phyloP scores from a whole-genome alignment of 768 basidiomycete species.

The Candolleomyces efflorescens region DNA sequence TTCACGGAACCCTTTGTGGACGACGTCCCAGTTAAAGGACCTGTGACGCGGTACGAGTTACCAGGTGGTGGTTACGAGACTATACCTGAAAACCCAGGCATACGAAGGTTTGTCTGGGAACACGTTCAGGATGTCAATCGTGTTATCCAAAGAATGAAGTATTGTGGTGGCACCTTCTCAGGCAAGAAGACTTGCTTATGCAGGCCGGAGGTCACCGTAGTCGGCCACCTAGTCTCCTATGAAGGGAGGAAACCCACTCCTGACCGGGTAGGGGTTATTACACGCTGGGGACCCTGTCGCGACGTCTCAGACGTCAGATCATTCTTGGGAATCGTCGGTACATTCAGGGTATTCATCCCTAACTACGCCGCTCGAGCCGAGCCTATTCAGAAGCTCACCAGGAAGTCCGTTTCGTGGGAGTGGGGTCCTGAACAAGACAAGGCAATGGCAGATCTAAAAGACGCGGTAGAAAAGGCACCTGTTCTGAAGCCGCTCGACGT shows the following conservation, averaged over 20 bases:
- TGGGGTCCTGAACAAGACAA: conserved; percentile 23
- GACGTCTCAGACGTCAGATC: no score
- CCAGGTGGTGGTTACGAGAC: no score
- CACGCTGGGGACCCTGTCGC: conserved; percentile 22
- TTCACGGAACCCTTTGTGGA: no score
- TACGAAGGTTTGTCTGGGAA: no score
- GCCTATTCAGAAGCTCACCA: conserved; percentile 20
- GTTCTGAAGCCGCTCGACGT: conserved; percentile 31
- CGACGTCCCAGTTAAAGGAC: no score
- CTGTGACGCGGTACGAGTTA: no score
- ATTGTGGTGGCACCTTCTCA: conserved; percentile 32
- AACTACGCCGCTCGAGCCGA: conserved; percentile 20
- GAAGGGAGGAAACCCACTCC: conserved; percentile 22
- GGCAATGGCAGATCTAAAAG: conserved; percentile 21
- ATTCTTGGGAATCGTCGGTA: no score
- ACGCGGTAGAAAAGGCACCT: conserved; percentile 15
- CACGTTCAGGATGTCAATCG: conserved; percentile 31
- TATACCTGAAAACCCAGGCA: no score
- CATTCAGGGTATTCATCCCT: no score
- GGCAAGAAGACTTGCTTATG: conserved; percentile 30
- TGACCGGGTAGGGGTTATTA: conserved; percentile 20
- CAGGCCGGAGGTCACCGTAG: conserved; percentile 19
- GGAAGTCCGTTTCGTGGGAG: conserved; percentile 22
- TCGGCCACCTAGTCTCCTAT: conserved; percentile 35
- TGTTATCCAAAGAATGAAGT: conserved; percentile 31